Percentiles rank a stretch among this genome's conserved stretches.
Conservation (phyloP, 768 basidiomycete species). For the Udeniomyces megalosporus region DNA sequence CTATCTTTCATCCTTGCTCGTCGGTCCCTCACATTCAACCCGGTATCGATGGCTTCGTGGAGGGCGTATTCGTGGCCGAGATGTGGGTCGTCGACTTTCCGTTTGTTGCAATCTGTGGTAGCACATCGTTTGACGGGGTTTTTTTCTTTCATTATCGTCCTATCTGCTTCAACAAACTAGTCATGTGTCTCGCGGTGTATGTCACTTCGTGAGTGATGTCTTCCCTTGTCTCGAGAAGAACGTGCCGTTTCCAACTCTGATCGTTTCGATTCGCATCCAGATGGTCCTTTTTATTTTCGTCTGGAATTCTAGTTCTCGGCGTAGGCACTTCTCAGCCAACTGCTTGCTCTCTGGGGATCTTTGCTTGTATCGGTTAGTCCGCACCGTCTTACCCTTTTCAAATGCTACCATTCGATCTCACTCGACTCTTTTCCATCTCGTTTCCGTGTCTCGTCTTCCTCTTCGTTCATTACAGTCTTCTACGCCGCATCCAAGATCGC, state of each 20-base stretch:
- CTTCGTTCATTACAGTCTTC: background rate
- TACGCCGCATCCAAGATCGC: slow-evolving; percentile 13
- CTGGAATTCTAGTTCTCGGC: slow-evolving; percentile 8
- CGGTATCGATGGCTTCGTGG: background rate
- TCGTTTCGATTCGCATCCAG: background rate
- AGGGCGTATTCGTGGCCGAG: slow-evolving; percentile 2
- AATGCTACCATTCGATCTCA: too few relatives aligned
- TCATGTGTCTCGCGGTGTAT: slow-evolving; percentile 7
- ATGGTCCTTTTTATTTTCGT: background rate
- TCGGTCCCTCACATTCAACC: slow-evolving; percentile 5
- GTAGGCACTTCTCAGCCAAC: background rate
- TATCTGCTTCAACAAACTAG: too few relatives aligned
- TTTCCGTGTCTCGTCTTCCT: background rate
- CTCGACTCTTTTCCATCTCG: background rate
- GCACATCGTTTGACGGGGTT: too few relatives aligned
- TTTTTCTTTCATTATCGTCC: too few relatives aligned
- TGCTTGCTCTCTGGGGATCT: slow-evolving; percentile 11
- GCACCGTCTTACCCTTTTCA: too few relatives aligned
- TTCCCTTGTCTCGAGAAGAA: background rate
- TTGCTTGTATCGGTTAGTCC: slow-evolving; percentile 7
- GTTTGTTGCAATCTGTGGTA: too few relatives aligned
- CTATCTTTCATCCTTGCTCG: slow-evolving; percentile 11
- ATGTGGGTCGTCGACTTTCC: too few relatives aligned
- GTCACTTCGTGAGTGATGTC: background rate
- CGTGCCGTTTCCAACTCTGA: background rate